Base-by-base conservation (phyloP, 2,329 filamentous ascomycete species). In the Chrysoporthe cubensis region DNA sequence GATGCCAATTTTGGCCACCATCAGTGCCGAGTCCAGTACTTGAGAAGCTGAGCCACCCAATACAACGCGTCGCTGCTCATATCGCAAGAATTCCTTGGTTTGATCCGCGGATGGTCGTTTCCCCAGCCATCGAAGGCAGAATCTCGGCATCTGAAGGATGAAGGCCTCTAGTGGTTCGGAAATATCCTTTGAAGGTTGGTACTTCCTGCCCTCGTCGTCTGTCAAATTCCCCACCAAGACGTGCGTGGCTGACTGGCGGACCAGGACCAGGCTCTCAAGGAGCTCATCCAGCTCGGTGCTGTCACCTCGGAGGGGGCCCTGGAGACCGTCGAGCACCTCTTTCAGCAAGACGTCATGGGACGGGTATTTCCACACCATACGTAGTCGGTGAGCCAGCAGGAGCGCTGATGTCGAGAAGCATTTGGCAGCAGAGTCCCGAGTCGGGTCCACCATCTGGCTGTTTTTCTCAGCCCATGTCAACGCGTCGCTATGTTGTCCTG, bases 81-180 rank as follows among this genome's bases (percentile, higher is more conserved):
- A 88, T 48, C 88, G 85, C 42, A 90, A 74, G 46, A 85, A 78
- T 11, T 87, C 85, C 71, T 90, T 90, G 8, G 87, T 81, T 14
- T 80, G 77, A 26, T 84, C 81, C 44, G 83, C 82, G 4, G 78
- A 79, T 0, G 88, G 87, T 1, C 83, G 78, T 65, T 86, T 86
- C 14, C 88, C 88, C 2, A 90, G 78, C 86, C 88, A 91, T 58
- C 88, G 82, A 7, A 86, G 78, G 59, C 84, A 81, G 72, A 91
- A 88, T 2, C 87, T 83, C 14, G 88, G 88, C 69, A 87, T 85
- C 65, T 87, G 83, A 42, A 86, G 80, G 34, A 90, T 79, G 58
- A 90, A 83, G 0, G 81, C 79, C 71, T 88, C 86, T 8, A 89
- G 80, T n/a, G 83, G 79, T 1, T 73, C 72, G 42, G 74, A 71